Evolutionary conservation across 345 rosid species (phyloP).

Genomic region (Citrus sinensis): DVS_A1.0 CM039163.1:3348001-3348500

Average conservation of each 20-base stretch:
- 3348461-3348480: background rate
- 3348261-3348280: slow-evolving; percentile 71
- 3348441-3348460: background rate
- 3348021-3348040: background rate
- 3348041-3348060: background rate
- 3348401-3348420: slow-evolving; percentile 45
- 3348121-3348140: background rate
- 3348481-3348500: too few species aligned
- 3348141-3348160: background rate
- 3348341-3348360: slow-evolving; percentile 82
- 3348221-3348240: background rate
- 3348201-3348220: slow-evolving; percentile 1
- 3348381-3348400: slow-evolving; percentile 68
- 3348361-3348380: slow-evolving; percentile 62
- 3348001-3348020: too few species aligned
- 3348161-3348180: slow-evolving; percentile 2
- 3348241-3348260: slow-evolving; percentile 58
- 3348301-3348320: slow-evolving; percentile 79
- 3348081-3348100: background rate
- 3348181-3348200: background rate
- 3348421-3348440: background rate
- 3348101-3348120: background rate
- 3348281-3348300: slow-evolving; percentile 63
- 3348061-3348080: background rate
- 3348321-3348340: slow-evolving; percentile 62